phyloP scores from a whole-genome alignment of 2,329 filamentous ascomycete species.

The Trichoderma hamatum region DNA sequence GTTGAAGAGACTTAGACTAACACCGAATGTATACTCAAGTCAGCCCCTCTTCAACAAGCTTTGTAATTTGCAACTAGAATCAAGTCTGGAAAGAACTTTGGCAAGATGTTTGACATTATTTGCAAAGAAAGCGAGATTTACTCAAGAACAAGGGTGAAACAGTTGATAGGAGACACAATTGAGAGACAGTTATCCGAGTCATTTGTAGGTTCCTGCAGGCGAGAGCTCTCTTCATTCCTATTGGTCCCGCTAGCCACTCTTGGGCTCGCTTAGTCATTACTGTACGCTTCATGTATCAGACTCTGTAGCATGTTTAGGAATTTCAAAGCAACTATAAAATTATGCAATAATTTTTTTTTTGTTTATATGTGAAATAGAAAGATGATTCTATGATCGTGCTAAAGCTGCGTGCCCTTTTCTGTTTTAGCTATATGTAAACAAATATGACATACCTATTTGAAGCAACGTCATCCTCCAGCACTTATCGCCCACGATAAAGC shows the following conservation, averaged over 20 bases:
- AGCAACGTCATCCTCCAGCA: not conserved
- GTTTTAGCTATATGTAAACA: not conserved
- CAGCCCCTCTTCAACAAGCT: not conserved
- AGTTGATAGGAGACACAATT: not conserved
- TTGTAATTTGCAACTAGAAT: not conserved
- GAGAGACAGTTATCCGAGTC: not conserved
- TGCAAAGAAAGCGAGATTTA: not conserved
- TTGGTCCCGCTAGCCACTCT: not conserved
- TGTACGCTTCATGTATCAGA: not conserved
- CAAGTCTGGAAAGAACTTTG: not conserved
- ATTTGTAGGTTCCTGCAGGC: not conserved
- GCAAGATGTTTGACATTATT: not conserved
- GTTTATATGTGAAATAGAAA: not conserved
- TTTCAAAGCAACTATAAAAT: not conserved
- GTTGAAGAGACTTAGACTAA: too few species aligned
- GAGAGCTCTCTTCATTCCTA: not conserved
- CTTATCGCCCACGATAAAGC: slow-evolving; percentile 5
- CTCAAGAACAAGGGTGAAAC: too few species aligned
- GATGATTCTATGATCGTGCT: not conserved
- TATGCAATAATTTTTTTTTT: not conserved
- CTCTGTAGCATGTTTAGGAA: not conserved
- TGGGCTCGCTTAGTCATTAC: not conserved
- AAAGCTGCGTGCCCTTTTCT: not conserved
- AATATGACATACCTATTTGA: not conserved
- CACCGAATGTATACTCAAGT: not conserved